Evolutionary conservation across 352 stramenopile species (phyloP).

Genomic region (Globisporangium carolinianum): DNA sequence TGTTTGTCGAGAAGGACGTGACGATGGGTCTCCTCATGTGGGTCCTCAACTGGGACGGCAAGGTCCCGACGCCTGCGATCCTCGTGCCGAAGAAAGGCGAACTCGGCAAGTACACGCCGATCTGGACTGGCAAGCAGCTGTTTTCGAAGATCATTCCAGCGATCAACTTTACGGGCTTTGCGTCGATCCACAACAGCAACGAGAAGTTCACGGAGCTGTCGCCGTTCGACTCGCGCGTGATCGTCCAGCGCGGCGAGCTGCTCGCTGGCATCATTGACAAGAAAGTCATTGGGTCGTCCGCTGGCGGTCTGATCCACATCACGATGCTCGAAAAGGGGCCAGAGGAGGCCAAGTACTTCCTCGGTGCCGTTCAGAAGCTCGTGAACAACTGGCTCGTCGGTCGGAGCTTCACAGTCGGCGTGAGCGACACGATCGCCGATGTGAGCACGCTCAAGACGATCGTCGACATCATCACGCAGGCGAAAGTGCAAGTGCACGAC

Average conservation of each 20-base stretch:
- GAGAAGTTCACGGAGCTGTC: slow-evolving; percentile 89
- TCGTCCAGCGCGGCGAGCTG: slow-evolving; percentile 96
- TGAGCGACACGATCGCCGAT: slow-evolving; percentile 98
- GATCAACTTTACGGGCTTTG: slow-evolving; percentile 95
- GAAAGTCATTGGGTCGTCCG: slow-evolving; percentile 97
- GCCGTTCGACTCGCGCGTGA: slow-evolving; percentile 95
- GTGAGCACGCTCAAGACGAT: slow-evolving; percentile 97
- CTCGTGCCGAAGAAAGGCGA: slow-evolving; percentile 91
- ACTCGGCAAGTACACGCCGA: slow-evolving; percentile 81
- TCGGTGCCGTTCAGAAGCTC: slow-evolving; percentile 94
- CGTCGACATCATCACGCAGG: slow-evolving; percentile 97
- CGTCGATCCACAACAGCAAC: slow-evolving; percentile 93
- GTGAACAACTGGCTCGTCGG: slow-evolving; percentile 99
- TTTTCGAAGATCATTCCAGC: slow-evolving; percentile 95
- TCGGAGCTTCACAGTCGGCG: slow-evolving; percentile 97
- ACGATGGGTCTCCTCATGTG: slow-evolving; percentile 99
- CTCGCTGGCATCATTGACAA: slow-evolving; percentile 99
- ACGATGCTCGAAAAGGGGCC: slow-evolving; percentile 92
- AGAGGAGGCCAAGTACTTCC: slow-evolving; percentile 84
- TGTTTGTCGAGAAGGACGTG: slow-evolving; percentile 97
- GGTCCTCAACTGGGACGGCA: slow-evolving; percentile 95
- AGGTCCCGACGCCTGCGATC: slow-evolving; percentile 95
- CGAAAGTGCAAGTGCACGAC: slow-evolving; percentile 92
- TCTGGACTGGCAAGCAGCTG: slow-evolving; percentile 99
- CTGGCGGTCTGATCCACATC: slow-evolving; percentile 96